Conservation (phyloP, 768 basidiomycete species). For the Serpula lacrymans region DNA sequence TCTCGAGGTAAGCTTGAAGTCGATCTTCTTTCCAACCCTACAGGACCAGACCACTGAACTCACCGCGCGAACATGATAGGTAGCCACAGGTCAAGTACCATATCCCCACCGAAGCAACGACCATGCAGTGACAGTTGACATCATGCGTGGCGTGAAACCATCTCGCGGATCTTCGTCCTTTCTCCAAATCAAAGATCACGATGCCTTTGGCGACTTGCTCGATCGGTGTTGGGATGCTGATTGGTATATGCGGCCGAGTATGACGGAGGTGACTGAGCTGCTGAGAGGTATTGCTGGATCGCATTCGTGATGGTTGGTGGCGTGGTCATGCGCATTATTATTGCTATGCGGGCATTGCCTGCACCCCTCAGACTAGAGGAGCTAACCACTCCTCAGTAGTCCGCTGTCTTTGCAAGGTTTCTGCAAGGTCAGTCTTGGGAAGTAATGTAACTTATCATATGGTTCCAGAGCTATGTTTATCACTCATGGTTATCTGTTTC, state of each 20-base stretch:
- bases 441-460: no score
- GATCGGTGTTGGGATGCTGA: constrained; percentile 45
- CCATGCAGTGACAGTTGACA: constrained; percentile 52
- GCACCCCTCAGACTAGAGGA: no score
- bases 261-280: constrained; percentile 32
- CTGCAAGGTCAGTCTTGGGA: no score
- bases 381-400: no score
- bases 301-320: constrained; percentile 6
- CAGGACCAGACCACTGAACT: background rate
- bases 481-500: no score
- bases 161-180: constrained; percentile 28
- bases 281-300: constrained; percentile 10
- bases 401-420: no score
- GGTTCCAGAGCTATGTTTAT: no score
- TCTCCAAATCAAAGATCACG: constrained; percentile 18
- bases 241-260: constrained; percentile 37
- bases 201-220: constrained; percentile 41
- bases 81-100: constrained; percentile 49
- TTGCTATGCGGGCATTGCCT: no score
- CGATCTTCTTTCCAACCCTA: no score
- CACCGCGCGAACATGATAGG: constrained; percentile 3
- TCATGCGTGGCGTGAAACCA: constrained; percentile 49
- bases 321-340: no score
- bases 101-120: constrained; percentile 54
- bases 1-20: constrained; percentile 50